A percentile compares a stretch with the other conserved stretches of the same genome.
phyloP scores from a whole-genome alignment of 495 filamentous ascomycete genomes.

The Penicillium bovifimosum region DNA sequence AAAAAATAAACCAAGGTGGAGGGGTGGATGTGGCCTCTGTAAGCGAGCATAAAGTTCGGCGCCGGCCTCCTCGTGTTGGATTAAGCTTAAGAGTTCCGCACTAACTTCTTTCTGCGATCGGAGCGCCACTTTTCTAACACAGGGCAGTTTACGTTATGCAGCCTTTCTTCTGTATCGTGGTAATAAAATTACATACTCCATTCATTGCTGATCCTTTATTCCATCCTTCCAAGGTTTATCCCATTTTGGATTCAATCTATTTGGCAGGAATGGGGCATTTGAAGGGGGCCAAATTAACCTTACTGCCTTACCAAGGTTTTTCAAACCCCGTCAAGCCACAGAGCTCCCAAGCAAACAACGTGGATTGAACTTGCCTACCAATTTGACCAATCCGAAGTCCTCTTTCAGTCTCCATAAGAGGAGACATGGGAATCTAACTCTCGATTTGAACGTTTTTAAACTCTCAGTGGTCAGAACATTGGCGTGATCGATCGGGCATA shows the following conservation, averaged over 20 bases:
- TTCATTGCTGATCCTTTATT: neutral
- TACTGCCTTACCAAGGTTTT: conserved; percentile 1
- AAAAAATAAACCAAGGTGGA: conserved; percentile 15
- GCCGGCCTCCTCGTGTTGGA: conserved; percentile 44
- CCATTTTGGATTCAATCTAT: neutral
- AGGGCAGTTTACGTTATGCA: conserved; percentile 9
- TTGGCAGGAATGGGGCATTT: conserved; percentile 19
- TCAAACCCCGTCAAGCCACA: neutral
- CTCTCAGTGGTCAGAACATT: neutral
- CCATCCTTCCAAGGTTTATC: neutral
- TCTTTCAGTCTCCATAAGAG: neutral
- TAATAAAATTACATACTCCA: neutral
- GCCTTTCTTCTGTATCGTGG: neutral
- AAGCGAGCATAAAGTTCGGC: conserved; percentile 44
- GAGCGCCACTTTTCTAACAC: conserved; percentile 36
- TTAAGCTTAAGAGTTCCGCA: conserved; percentile 50
- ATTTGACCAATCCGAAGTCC: neutral
- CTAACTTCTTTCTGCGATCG: conserved; percentile 38
- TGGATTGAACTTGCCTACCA: neutral
- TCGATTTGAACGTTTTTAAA: too few species aligned
- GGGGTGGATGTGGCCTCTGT: conserved; percentile 18
- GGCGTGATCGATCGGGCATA: neutral
- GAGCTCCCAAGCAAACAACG: neutral
- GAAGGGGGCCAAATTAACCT: conserved; percentile 4
- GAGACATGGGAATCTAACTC: neutral